Conservation (phyloP, 1,139 yeast species). For the Saccharomyces hybrid region DNA sequence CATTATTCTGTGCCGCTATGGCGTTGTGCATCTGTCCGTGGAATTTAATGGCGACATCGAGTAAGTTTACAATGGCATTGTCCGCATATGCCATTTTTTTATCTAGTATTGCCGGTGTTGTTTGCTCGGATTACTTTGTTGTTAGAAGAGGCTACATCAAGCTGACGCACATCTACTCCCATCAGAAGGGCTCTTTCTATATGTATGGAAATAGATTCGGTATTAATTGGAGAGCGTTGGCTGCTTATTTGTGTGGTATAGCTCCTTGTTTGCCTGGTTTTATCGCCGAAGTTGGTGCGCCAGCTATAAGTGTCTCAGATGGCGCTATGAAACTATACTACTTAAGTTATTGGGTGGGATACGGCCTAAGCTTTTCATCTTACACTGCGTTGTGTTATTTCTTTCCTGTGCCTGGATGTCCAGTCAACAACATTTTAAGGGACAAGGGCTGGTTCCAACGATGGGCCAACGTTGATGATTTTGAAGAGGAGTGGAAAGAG, state of each 20-base stretch:
- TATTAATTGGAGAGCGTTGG: slow-evolving; percentile 73
- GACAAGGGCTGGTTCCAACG: slow-evolving; percentile 62
- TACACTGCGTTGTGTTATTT: slow-evolving; percentile 45
- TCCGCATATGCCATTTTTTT: slow-evolving; percentile 83
- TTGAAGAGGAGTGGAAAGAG: slow-evolving; percentile 38
- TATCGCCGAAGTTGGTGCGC: slow-evolving; percentile 67
- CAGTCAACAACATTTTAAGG: slow-evolving; percentile 41
- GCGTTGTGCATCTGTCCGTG: slow-evolving; percentile 84
- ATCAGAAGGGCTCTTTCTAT: slow-evolving; percentile 43
- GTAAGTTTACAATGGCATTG: slow-evolving; percentile 74
- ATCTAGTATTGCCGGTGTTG: slow-evolving; percentile 80
- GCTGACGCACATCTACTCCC: slow-evolving; percentile 55
- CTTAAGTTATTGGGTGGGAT: slow-evolving; percentile 71
- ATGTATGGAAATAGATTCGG: slow-evolving; percentile 53
- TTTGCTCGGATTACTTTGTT: slow-evolving; percentile 67
- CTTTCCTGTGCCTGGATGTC: slow-evolving; percentile 57
- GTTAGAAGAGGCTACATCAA: slow-evolving; percentile 67
- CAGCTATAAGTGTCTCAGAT: slow-evolving; percentile 47
- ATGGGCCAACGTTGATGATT: slow-evolving; percentile 51
- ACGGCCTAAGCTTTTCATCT: slow-evolving; percentile 45
- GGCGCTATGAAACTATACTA: slow-evolving; percentile 73
- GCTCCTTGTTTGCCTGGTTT: slow-evolving; percentile 83
- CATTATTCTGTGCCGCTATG: slow-evolving; percentile 69
- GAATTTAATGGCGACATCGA: slow-evolving; percentile 69
- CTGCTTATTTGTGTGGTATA: slow-evolving; percentile 66